A percentile compares a stretch with the other conserved stretches of the same genome.
These are phyloP conservation scores for Cicer arietinum DNA, from an alignment of 306 rosid genomes.

Conservation along the genomic window DNA sequence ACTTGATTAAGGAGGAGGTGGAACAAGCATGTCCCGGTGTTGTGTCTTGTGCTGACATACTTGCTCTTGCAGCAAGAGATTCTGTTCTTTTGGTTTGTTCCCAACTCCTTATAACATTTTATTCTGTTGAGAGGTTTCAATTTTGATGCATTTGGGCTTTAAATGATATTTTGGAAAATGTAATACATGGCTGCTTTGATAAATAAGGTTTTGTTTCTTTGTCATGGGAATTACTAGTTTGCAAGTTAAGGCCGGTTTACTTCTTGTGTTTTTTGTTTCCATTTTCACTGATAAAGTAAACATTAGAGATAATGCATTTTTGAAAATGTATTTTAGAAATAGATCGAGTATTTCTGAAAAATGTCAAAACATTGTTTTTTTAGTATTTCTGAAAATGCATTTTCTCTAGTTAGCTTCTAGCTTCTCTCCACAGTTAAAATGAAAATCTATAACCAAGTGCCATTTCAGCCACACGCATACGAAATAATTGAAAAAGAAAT, in stretches of 20 bases:
- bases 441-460: no score
- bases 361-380: no score
- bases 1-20: constrained; percentile 57
- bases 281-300: no score
- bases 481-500: no score
- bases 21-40: constrained; percentile 60
- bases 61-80: constrained; percentile 63
- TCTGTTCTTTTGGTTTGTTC: constrained; percentile 58
- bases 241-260: background rate
- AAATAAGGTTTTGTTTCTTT: no score
- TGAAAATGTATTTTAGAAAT: no score
- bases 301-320: no score
- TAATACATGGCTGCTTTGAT: background rate
- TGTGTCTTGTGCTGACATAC: constrained; percentile 62
- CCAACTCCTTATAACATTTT: constrained; percentile 11
- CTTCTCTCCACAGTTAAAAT: no score
- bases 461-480: no score
- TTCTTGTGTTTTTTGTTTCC: background rate
- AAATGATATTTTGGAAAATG: background rate
- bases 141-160: constrained; percentile 20
- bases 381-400: no score
- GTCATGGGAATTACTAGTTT: constrained; percentile 7
- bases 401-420: no score
- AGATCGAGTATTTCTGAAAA: no score
- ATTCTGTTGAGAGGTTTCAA: constrained; percentile 20